Evolutionary conservation across 768 basidiomycete genomes (phyloP), one percentile per base, ranked within the genome.

Genomic region (Kwoniella sp.): DNA sequence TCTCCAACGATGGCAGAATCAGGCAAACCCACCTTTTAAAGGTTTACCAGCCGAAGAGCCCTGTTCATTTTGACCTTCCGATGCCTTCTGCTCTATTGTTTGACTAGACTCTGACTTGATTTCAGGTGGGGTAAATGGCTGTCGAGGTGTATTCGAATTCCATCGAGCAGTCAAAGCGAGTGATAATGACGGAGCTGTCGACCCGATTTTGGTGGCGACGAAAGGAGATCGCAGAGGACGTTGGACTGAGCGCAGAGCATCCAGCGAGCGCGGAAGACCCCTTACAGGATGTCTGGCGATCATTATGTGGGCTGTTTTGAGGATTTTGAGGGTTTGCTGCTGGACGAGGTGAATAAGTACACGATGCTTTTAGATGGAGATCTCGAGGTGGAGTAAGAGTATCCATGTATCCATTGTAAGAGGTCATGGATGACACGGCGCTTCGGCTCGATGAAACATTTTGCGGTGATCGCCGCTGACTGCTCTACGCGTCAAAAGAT

Each of bases 121-220:
- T 34, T 58, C 26, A 47, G 48, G 65, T 20, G 52, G 65, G 7
- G 52, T 53, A 25, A 26, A 57, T 22, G 65, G 65, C 13, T 54
- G 52, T 61, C 38, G 51, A 30, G 58, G 53, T 30, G 52, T 48
- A n/a, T 63, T 63, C 34, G 67, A 68, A 23, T 68, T 68, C 53
- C 28, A 62, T 58, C 66, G 37, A 20, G 41, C 47, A 26, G 60
- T 17, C 23, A 30, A 22, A 51, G 50, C 50, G 50, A 41, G 29
- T 9, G 41, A 20, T 3, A 17, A 17, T 9, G 41, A 20, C 9
- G 41, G 41, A 17, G 15, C 41, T 11, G 41, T 3, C 3, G 41
- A n/a, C n/a, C n/a, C n/a, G n/a, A n/a, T 9, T 20, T 20, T 45
- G 41, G 41, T 45, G 41, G 41, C 41, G 41, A 45, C 17, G 41